A percentile compares a stretch with the other conserved stretches of the same genome.
Conservation (phyloP, 2,329 filamentous ascomycete genomes). For the Aspergillus carbonarius region DNA sequence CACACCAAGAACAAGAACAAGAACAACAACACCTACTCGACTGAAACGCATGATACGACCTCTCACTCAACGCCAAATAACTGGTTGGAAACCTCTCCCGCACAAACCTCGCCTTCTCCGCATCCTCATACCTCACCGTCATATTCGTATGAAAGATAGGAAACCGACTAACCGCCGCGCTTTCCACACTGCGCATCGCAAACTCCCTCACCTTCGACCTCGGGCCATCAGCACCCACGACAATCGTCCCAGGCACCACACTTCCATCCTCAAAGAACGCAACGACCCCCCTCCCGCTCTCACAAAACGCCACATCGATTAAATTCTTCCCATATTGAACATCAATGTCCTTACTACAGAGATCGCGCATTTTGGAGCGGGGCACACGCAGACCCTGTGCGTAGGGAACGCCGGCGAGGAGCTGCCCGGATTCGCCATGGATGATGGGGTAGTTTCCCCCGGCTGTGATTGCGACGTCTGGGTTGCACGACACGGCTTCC, state of each 20-base stretch:
- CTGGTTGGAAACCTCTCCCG: slow-evolving; percentile 6
- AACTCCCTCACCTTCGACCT: neutral
- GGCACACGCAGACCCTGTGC: slow-evolving; percentile 4
- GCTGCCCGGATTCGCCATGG: slow-evolving; percentile 4
- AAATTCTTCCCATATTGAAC: slow-evolving; percentile 10
- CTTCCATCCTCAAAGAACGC: neutral
- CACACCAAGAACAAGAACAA: too few relatives aligned
- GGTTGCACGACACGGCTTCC: slow-evolving; percentile 4
- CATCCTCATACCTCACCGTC: slow-evolving; percentile 6
- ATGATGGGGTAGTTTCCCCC: slow-evolving; percentile 10
- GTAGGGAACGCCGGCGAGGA: slow-evolving; percentile 6
- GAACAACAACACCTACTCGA: too few relatives aligned
- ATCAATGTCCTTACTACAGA: slow-evolving; percentile 3
- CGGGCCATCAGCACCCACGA: slow-evolving; percentile 6
- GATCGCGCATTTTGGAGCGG: slow-evolving; percentile 7
- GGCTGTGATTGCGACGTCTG: neutral
- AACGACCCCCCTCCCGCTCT: neutral
- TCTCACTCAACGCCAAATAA: slow-evolving; percentile 10
- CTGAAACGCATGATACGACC: slow-evolving; percentile 11
- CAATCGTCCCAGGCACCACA: neutral
- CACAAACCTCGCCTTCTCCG: slow-evolving; percentile 7
- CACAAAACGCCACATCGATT: slow-evolving; percentile 4
- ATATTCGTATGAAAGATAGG: slow-evolving; percentile 13
- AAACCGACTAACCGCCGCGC: slow-evolving; percentile 8
- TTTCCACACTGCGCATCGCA: neutral